A percentile compares a stretch with the other conserved stretches of the same genome.
phyloP scores from a whole-genome alignment of 2,329 filamentous ascomycete genomes.

The Dactylellina cionopaga region DNA sequence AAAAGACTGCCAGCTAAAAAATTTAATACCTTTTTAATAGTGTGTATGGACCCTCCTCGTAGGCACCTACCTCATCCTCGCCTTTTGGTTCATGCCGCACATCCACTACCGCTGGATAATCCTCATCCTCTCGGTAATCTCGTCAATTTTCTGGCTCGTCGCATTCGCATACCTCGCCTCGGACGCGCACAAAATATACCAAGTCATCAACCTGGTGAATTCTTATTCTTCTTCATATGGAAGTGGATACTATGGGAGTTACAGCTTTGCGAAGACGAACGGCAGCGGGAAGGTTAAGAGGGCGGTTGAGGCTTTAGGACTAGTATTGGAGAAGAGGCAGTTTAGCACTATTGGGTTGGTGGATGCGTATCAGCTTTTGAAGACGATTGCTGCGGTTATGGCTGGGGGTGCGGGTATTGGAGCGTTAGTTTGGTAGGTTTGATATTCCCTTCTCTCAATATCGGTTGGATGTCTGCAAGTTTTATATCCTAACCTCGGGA shows the following conservation, averaged over 20 bases:
- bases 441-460: not conserved
- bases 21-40: not conserved
- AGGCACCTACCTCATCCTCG: conserved; percentile 15
- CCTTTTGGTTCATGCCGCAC: conserved; percentile 19
- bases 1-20: not conserved
- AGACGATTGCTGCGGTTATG: conserved; percentile 19
- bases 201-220: conserved; percentile 26
- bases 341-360: not conserved
- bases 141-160: conserved; percentile 44
- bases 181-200: conserved; percentile 14
- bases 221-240: conserved; percentile 6
- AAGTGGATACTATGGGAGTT: not conserved
- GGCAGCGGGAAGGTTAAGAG: conserved; percentile 8
- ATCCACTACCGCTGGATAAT: conserved; percentile 45
- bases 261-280: conserved; percentile 16
- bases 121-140: conserved; percentile 27
- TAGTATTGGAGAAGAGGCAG: conserved; percentile 9
- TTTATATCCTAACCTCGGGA: no score
- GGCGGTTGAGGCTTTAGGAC: not conserved
- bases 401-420: conserved; percentile 44
- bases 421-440: conserved; percentile 42
- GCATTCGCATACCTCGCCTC: conserved; percentile 49
- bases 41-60: conserved; percentile 35
- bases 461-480: not conserved
- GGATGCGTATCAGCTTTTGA: not conserved